Evolutionary conservation across 306 rosid genomes (phyloP), one percentile per base, ranked within the genome.

Genomic region (Cucurbita ficifolia): DNA sequence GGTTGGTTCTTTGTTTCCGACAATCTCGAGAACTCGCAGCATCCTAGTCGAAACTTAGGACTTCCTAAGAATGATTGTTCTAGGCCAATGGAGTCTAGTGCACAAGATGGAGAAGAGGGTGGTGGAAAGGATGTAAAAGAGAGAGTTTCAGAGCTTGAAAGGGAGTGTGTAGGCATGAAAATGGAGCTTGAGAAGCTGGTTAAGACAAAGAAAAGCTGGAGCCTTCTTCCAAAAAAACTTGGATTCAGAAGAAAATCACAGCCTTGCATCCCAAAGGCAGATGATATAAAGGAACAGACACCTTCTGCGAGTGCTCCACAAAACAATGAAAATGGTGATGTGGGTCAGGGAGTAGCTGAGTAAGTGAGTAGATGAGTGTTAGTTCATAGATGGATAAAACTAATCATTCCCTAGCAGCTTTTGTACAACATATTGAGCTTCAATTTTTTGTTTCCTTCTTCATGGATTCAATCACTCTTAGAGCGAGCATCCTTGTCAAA

Each of bases 1-100:
- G 84, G 94, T 4, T 92, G 95, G 96, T 85, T 92, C 68, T 89
- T 86, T 82, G 95, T 83, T 73, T 89, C 91, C 48, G 96, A 81
- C 77, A 88, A 80, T 51, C 76, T 87, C 29, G 94, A 89, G 62
- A 91, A 68, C 83, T 65, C 85, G 45, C 87, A 83, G 42, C 81
- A 81, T 72, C 82, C 48, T 19, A 79, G 16, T 18, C 88, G 78
- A 77, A 82, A 79, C 74, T 83, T 82, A 76, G 90, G 81, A 11
- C 79, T 81, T 33, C 69, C 75, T 39, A 81, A 76, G 77, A 81
- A 75, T 35, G 82, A 76, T 75, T 84, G 70, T 18, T 65, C 49
- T 59, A 74, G 56, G 52, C 78, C 76, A 65, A 52, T 73, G 76
- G 89, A 82, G 22, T 35, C 82, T 11, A 42, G 79, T 11, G 56